phyloP scores from a whole-genome alignment of 208 protist species.

The Leishmania major region DNA sequence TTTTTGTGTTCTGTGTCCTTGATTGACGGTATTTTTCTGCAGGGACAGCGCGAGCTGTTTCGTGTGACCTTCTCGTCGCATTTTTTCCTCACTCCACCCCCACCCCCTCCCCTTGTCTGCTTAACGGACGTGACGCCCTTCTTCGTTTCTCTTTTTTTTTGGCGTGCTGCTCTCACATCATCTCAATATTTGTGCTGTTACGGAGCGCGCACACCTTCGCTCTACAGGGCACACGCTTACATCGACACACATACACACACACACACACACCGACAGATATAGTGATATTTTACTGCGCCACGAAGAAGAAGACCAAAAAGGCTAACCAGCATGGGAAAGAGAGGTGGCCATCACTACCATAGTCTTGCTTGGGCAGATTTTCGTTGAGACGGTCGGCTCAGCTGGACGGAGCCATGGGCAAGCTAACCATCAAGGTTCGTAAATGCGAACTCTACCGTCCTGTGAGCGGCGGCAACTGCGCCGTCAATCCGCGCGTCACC shows the following conservation, averaged over 20 bases:
- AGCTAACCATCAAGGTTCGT: conserved; percentile 63
- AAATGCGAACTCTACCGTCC: conserved; percentile 45
- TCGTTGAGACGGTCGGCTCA: not conserved
- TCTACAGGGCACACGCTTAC: not conserved
- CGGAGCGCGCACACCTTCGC: not conserved
- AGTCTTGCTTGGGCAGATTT: not conserved
- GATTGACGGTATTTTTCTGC: not conserved
- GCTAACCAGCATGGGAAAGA: not conserved
- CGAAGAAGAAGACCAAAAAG: no score
- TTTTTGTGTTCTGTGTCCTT: not conserved
- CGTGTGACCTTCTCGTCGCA: not conserved
- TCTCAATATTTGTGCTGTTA: not conserved
- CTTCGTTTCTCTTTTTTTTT: not conserved
- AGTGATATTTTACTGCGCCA: not conserved
- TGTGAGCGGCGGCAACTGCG: conserved; percentile 27
- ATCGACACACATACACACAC: not conserved
- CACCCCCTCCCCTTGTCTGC: not conserved
- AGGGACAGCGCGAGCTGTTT: not conserved
- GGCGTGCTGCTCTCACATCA: not conserved
- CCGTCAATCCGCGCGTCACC: conserved; percentile 52
- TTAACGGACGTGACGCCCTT: not conserved
- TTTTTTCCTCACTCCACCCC: not conserved
- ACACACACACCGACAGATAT: no score
- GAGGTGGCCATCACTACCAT: not conserved
- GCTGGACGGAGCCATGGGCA: conserved; percentile 44